Evolutionary conservation across 1,284 basidiomycete genomes (phyloP), one percentile per base, ranked within the genome.

Genomic region (Cryptococcus floricola): DNA sequence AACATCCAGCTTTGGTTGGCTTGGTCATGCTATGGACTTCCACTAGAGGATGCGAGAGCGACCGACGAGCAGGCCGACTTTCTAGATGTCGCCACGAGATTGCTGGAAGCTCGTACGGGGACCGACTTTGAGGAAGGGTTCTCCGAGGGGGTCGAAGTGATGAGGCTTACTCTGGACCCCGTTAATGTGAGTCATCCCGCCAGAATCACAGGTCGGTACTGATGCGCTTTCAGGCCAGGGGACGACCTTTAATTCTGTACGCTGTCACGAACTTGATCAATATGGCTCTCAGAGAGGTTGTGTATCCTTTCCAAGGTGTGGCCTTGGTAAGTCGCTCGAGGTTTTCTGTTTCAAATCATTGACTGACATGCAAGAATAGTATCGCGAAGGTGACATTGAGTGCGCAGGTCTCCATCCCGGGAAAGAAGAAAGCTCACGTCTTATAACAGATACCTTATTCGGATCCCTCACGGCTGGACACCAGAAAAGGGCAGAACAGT

Each of bases 1-100:
- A 84, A 91, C 68, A 79, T 91, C 55, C 80, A 81, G 44, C 79
- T 83, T 55, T 95, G 91, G 89, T 77, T 95, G 27, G 86, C 89
- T 56, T 95, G 91, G 91, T 82, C 84, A 13, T 85, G 88, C 63
- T 93, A 86, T 75, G 87, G 86, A 62, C 77, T 82, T 3, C 78
- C 83, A 23, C 79, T 88, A 44, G 65, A 68, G 5, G 59, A 59
- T 12, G 66, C 63, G 2, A 48, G 75, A 19, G 67, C 85, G 10
- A 74, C 84, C 3, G 67, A 78, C 4, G 62, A 78, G 5, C 81
- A 83, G 54, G 77, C 76, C 39, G 71, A 74, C 10, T 80, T 83
- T 41, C 67, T 93, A 16, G 80, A 85, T 31, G 80, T 85, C 45
- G 82, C 84, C 2, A 64, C 88, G 10, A 79, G 80, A 31, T 75